phyloP scores from a whole-genome alignment of 495 filamentous ascomycete genomes.

The Aspergillus bridgeri region DNA sequence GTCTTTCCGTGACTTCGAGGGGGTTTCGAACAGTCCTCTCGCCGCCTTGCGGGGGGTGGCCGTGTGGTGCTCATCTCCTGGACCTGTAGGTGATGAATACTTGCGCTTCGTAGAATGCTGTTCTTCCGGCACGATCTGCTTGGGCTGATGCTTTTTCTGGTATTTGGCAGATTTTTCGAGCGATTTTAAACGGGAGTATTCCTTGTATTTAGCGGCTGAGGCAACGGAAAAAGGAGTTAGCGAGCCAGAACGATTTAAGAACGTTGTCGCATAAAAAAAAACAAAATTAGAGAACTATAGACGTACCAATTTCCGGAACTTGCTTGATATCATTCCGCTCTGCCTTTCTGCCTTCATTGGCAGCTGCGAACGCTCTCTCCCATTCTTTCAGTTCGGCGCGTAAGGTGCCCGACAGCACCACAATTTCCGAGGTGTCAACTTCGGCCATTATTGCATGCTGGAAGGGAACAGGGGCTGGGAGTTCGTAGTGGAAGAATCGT shows the following conservation, averaged over 20 bases:
- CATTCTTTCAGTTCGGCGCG: slow-evolving; percentile 80
- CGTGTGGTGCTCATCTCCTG: slow-evolving; percentile 14
- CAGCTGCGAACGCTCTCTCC: slow-evolving; percentile 71
- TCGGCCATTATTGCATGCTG: slow-evolving; percentile 34
- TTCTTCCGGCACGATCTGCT: slow-evolving; percentile 1
- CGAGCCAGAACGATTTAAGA: not conserved
- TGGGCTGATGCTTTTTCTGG: slow-evolving; percentile 24
- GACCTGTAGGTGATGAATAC: slow-evolving; percentile 31
- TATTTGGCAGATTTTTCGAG: slow-evolving; percentile 36
- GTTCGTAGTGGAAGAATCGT: not conserved
- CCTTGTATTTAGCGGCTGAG: slow-evolving; percentile 83
- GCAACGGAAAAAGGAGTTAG: slow-evolving; percentile 1
- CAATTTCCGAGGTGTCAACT: slow-evolving; percentile 25
- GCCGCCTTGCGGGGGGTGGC: slow-evolving; percentile 32
- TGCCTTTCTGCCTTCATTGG: slow-evolving; percentile 72
- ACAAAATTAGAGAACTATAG: not conserved
- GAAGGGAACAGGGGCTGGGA: not conserved
- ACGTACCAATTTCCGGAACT: slow-evolving; percentile 72
- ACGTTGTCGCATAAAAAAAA: not conserved
- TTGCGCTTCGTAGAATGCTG: slow-evolving; percentile 41
- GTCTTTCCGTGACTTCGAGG: slow-evolving; percentile 42
- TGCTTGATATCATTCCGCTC: slow-evolving; percentile 83
- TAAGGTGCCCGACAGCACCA: slow-evolving; percentile 37
- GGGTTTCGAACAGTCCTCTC: slow-evolving; percentile 38
- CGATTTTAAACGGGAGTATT: slow-evolving; percentile 73